Evolutionary conservation across 768 basidiomycete species (phyloP), one percentile per base, ranked within the genome.

Genomic region (Podaxis rugospora): DNA sequence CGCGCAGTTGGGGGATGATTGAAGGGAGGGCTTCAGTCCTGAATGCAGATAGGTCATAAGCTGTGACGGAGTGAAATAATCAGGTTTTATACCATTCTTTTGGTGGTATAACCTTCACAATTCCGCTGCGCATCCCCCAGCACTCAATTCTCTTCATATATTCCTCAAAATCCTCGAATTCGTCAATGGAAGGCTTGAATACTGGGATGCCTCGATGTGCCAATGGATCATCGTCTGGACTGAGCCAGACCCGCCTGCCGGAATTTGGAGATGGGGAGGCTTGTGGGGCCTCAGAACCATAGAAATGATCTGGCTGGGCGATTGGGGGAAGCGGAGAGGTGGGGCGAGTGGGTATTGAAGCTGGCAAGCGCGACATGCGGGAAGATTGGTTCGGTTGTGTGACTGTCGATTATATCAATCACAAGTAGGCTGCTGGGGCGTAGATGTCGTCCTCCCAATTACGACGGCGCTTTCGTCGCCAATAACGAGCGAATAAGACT

Each of bases 51-150:
- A 11, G 28, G 28, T 86, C 52, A 55, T 25, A 70, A 40, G 70
- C 37, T 66, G 64, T 37, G 37, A 64, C 57, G 44, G 55, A 47
- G 51, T 47, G 42, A 59, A 39, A 69, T 51, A 67, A 65, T 37
- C 63, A 51, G 37, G 47, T 55, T 42, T 74, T 90, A 69, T 60
- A 93, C 95, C 95, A 98, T 79, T 96, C 92, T 67, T 86, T 85
- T 4, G 96, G 96, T 32, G 96, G 96, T 62, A 99, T 90, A 64
- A 99, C 85, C 75, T 99, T 99, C 63, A 95, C 89, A 64, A 98
- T 96, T 23, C 97, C 97, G 65, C 93, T 94, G 60, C 80, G 80
- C 70, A 80, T 83, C 0, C 97, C 97, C 93, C 97, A 99, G 62
- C 85, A 83, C 70, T 95, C 93, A 49, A 98, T 82, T 62, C 75